Conservation (phyloP, 129 eudicot genomes). For the Tagetes patula region DNA sequence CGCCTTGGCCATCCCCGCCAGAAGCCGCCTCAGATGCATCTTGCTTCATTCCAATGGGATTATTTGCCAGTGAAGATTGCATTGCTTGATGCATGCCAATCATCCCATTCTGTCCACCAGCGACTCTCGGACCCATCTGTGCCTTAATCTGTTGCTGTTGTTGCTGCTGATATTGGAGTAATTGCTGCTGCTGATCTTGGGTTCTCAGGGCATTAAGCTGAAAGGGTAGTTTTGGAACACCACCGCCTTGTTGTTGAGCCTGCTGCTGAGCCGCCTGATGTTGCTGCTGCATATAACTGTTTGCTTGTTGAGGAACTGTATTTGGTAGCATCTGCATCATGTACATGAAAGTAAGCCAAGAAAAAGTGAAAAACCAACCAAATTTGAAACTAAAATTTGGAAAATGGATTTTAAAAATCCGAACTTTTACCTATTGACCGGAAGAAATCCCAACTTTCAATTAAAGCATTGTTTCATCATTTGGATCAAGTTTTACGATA, state of each 20-base stretch:
- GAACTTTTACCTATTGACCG: too few species aligned
- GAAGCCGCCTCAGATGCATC: constrained; percentile 47
- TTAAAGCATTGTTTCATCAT: too few species aligned
- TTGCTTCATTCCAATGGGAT: constrained; percentile 40
- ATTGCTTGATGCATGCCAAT: constrained; percentile 57
- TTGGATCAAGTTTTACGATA: too few species aligned
- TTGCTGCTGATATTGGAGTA: constrained; percentile 54
- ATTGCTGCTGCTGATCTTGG: constrained; percentile 60
- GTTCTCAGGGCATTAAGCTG: constrained; percentile 56
- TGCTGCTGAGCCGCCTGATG: constrained; percentile 38
- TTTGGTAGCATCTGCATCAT: constrained; percentile 49
- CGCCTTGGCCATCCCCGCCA: constrained; percentile 36
- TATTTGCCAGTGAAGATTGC: constrained; percentile 48
- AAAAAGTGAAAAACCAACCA: not conserved
- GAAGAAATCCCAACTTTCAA: too few species aligned
- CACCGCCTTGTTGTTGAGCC: constrained; percentile 29
- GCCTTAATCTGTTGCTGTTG: constrained; percentile 65
- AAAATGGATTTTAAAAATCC: too few species aligned
- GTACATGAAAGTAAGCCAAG: constrained; percentile 2
- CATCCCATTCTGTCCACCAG: constrained; percentile 57
- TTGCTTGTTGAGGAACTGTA: constrained; percentile 53
- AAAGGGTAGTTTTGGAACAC: constrained; percentile 54
- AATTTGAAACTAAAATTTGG: not conserved
- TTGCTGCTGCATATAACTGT: constrained; percentile 49
- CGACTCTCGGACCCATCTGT: constrained; percentile 55